phyloP scores from a whole-genome alignment of 257 asterid species.

The Gynochthodes officinalis region DNA sequence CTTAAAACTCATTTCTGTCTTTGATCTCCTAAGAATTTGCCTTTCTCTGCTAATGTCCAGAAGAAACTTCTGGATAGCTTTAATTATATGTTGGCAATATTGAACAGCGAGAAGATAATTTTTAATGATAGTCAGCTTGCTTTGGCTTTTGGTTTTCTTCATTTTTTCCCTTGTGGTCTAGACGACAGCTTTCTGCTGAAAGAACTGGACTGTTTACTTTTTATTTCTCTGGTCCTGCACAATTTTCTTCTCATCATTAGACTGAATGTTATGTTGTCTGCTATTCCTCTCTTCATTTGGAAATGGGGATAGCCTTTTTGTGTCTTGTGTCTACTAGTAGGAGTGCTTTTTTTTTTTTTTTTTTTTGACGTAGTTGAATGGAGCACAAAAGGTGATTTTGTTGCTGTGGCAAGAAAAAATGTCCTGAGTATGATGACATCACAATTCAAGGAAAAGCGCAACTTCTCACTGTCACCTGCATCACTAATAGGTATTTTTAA shows the following conservation, averaged over 20 bases:
- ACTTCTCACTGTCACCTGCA: conserved; percentile 46
- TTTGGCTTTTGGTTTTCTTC: not conserved
- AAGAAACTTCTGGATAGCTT: conserved; percentile 2
- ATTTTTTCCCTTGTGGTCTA: not conserved
- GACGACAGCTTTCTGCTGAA: not conserved
- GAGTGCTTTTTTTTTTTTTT: conserved; percentile 22
- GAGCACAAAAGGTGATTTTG: conserved; percentile 59
- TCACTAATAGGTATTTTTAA: conserved; percentile 49
- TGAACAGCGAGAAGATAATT: not conserved
- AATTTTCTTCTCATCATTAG: not conserved
- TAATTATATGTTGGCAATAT: not conserved
- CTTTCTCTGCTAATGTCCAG: not conserved
- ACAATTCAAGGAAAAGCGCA: conserved; percentile 52
- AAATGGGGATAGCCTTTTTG: not conserved
- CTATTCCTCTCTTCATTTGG: not conserved
- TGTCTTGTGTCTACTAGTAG: conserved; percentile 13
- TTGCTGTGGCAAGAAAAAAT: conserved; percentile 71
- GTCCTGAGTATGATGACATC: conserved; percentile 57
- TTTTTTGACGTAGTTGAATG: conserved; percentile 77
- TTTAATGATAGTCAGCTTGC: not conserved
- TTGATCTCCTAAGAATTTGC: not conserved
- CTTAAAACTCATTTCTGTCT: not conserved
- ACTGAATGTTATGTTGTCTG: not conserved
- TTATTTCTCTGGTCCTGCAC: not conserved
- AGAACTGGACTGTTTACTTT: not conserved